Base-by-base conservation (phyloP, 306 rosid species). In the Calophaca sinica region DNA sequence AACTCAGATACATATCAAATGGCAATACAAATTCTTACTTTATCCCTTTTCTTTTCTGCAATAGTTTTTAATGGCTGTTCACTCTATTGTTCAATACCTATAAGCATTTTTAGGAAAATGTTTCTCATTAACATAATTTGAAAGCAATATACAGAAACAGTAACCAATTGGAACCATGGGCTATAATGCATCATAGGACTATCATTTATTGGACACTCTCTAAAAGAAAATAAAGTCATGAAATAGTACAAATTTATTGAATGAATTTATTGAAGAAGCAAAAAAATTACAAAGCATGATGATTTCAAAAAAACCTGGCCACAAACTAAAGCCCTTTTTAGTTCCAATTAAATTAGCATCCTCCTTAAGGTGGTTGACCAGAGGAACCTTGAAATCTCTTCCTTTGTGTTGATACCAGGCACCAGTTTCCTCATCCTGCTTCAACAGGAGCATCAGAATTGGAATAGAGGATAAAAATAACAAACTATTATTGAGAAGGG, bases 321-420 rank as follows among this genome's bases (percentile, higher is more conserved):
- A 90, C 32, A 57, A 26, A 63, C 74, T 79, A 35, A 75, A 72
- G 60, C 88, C 87, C 71, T 45, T 80, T 48, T 71, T 85, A 14
- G 74, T 73, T 81, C 90, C 97, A 74, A 87, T 84, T 42, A 82
- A 55, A 78, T 88, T 90, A 75, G 83, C 89, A 64, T 81, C 86
- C 42, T 74, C 89, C 74, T 79, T 79, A 41, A 76, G 72, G 73
- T 54, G 63, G 78, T 78, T 74, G 13, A 81, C 85, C 57, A 96
- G 74, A 86, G 97, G 96, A 81, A 96, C 96, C 86, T 83, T 96
- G 75, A 90, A 96, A 85, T 96, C 96, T 73, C 98, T 87, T 79
- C 98, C 96, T 84, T 81, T 90, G 79, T 92, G 87, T 79, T 92
- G 97, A 88, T 88, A 96, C 92, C 88, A 92, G 68, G 88, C 80